These are phyloP conservation scores for Monosporascus sp. DNA, from an alignment of 2,329 filamentous ascomycete species.

Conservation along the genomic window DNA sequence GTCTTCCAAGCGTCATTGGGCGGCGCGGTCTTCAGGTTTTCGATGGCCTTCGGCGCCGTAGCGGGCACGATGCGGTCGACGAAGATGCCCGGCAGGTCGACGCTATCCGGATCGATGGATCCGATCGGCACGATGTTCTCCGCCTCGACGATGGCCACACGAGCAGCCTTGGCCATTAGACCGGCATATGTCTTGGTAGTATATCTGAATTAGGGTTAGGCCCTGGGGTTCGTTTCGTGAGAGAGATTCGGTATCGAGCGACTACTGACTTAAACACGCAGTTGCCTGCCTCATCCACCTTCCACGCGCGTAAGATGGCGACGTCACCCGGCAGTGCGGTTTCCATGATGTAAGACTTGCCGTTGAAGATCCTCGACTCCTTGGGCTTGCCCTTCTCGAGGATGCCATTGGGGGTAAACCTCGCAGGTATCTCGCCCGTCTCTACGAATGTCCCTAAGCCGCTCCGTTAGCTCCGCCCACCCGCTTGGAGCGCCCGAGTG, in stretches of 20 bases:
- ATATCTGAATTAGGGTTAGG: slow-evolving; percentile 37
- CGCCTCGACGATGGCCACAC: slow-evolving; percentile 74
- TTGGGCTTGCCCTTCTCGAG: slow-evolving; percentile 59
- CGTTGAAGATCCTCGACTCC: slow-evolving; percentile 68
- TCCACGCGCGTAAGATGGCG: slow-evolving; percentile 71
- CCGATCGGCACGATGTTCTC: slow-evolving; percentile 76
- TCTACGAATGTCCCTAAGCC: slow-evolving; percentile 57
- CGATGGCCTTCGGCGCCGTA: slow-evolving; percentile 65
- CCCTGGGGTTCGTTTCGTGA: neutral
- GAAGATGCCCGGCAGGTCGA: slow-evolving; percentile 77
- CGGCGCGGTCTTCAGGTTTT: slow-evolving; percentile 56
- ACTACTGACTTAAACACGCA: slow-evolving; percentile 63
- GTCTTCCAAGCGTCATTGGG: slow-evolving; percentile 37
- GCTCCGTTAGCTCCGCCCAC: slow-evolving; percentile 6
- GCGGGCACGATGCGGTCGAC: slow-evolving; percentile 76
- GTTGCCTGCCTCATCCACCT: slow-evolving; percentile 71
- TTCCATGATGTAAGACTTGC: slow-evolving; percentile 71
- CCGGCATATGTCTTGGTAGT: slow-evolving; percentile 71
- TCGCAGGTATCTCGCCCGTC: slow-evolving; percentile 61
- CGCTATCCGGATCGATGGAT: slow-evolving; percentile 64
- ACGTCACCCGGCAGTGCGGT: slow-evolving; percentile 70
- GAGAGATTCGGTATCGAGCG: neutral
- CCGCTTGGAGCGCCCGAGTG: neutral
- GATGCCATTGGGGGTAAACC: slow-evolving; percentile 53
- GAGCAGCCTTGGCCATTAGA: slow-evolving; percentile 77